These are phyloP conservation scores for Helianthus tuberosus DNA, from an alignment of 129 eudicot species.

Conservation along the genomic window DNA sequence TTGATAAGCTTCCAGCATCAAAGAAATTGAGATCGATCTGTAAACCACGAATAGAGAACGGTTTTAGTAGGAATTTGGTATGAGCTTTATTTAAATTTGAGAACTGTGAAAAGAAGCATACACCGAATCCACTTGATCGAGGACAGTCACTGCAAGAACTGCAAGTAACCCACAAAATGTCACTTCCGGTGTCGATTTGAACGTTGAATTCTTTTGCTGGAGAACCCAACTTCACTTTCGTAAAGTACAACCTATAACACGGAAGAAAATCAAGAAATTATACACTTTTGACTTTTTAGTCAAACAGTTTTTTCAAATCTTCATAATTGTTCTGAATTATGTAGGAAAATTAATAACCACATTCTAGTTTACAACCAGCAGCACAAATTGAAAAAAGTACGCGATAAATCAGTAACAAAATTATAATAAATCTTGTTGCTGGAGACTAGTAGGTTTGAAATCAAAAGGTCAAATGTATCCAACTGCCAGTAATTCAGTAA, in stretches of 20 bases:
- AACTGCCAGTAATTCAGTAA: conserved; percentile 16
- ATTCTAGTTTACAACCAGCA: not conserved
- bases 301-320: conserved; percentile 19
- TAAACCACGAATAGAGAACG: not conserved
- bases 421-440: not conserved
- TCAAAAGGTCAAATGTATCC: conserved; percentile 26
- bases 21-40: conserved; percentile 78
- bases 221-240: conserved; percentile 87
- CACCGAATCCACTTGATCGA: conserved; percentile 88
- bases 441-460: not conserved
- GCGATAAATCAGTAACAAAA: not conserved
- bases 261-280: not conserved
- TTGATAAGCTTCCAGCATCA: conserved; percentile 71
- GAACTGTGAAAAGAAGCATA: conserved; percentile 27
- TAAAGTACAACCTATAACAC: conserved; percentile 68
- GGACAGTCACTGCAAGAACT: conserved; percentile 82
- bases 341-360: not conserved
- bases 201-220: conserved; percentile 89
- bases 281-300: conserved; percentile 22
- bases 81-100: not conserved
- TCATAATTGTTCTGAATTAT: conserved; percentile 12
- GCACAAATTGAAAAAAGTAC: not conserved
- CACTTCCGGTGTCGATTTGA: conserved; percentile 98
- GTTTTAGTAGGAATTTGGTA: conserved; percentile 4
- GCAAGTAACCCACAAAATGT: conserved; percentile 87